These are phyloP conservation scores for Ciborinia camelliae DNA, from an alignment of 2,329 filamentous ascomycete genomes.

Conservation along the genomic window DNA sequence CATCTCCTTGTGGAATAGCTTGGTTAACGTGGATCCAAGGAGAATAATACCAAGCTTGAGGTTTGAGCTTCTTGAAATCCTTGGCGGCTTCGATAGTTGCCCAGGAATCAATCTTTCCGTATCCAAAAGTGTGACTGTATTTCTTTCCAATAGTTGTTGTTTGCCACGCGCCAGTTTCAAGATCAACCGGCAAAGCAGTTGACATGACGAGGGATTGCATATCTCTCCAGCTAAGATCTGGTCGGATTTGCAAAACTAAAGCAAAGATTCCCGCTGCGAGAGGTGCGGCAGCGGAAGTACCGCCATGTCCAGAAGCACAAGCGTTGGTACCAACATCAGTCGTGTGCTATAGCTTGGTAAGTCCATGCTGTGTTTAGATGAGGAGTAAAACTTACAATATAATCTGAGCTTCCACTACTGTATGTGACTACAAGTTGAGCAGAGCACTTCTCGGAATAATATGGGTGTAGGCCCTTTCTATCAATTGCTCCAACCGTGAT, in stretches of 20 bases:
- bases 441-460: slow-evolving; percentile 95
- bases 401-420: slow-evolving; percentile 82
- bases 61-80: slow-evolving; percentile 83
- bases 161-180: slow-evolving; percentile 75
- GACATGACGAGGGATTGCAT: slow-evolving; percentile 87
- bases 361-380: slow-evolving; percentile 5
- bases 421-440: slow-evolving; percentile 95
- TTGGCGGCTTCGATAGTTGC: slow-evolving; percentile 81
- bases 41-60: slow-evolving; percentile 90
- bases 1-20: slow-evolving; percentile 76
- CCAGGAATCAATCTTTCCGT: slow-evolving; percentile 90
- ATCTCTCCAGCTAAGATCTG: slow-evolving; percentile 89
- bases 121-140: slow-evolving; percentile 93
- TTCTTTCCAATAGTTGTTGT: slow-evolving; percentile 75
- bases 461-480: slow-evolving; percentile 80
- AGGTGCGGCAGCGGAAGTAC: slow-evolving; percentile 92
- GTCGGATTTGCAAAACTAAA: slow-evolving; percentile 77
- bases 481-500: slow-evolving; percentile 95
- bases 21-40: slow-evolving; percentile 91
- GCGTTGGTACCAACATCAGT: slow-evolving; percentile 84
- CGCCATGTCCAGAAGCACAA: slow-evolving; percentile 82
- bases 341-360: slow-evolving; percentile 60
- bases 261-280: slow-evolving; percentile 90
- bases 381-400: slow-evolving; percentile 57
- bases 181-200: slow-evolving; percentile 76